A percentile compares a stretch with the other conserved stretches of the same genome.
phyloP scores from a whole-genome alignment of 305 asterid species.

The Solanum hybrid region DNA sequence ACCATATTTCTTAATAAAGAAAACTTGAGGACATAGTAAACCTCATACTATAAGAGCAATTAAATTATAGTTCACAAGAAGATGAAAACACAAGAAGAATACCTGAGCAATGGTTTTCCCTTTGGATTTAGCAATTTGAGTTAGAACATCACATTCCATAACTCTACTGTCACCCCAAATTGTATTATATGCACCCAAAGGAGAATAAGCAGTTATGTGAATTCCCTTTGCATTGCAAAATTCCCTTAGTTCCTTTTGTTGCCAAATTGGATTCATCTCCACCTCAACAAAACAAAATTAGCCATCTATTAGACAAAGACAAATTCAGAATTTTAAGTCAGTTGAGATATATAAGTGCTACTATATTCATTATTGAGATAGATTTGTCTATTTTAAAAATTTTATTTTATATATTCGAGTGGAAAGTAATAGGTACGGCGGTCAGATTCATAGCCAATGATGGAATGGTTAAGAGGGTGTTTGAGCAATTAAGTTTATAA shows the following conservation, averaged over 20 bases:
- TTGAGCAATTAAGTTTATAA: not conserved
- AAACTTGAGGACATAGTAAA: not conserved
- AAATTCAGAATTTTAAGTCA: not conserved
- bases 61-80: not conserved
- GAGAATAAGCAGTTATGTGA: not conserved
- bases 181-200: not conserved
- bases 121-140: conserved; percentile 27
- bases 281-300: not conserved
- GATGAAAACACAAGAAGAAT: not conserved
- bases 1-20: not conserved
- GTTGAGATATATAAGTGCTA: not conserved
- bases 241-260: not conserved
- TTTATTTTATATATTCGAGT: not conserved
- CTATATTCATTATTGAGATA: not conserved
- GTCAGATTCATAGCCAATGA: too few relatives aligned
- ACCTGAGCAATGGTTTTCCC: conserved; percentile 52
- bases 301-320: not conserved
- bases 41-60: not conserved
- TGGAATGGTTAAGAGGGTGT: not conserved
- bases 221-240: not conserved
- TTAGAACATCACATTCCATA: not conserved
- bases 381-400: not conserved
- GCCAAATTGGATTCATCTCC: not conserved
- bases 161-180: not conserved
- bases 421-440: not conserved